These are phyloP conservation scores for Pseudocercospora vitis DNA, from an alignment of 2,329 filamentous ascomycete species.

Conservation along the genomic window DNA sequence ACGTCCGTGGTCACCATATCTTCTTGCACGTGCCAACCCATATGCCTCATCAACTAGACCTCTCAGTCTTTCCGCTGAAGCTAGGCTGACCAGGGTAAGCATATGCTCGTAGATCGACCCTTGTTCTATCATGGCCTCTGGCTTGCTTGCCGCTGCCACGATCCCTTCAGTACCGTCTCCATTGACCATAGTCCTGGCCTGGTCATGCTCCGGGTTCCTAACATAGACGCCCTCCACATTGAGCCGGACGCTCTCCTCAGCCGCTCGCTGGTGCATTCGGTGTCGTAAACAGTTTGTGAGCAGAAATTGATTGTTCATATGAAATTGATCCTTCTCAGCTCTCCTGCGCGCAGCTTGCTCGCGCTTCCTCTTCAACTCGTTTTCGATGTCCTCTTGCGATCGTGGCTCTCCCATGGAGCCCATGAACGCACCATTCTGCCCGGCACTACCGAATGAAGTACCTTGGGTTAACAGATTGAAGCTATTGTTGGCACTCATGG, in stretches of 20 bases:
- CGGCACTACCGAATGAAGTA: conserved; percentile 40
- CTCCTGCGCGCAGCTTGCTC: conserved; percentile 63
- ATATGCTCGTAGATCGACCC: conserved; percentile 79
- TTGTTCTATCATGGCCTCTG: conserved; percentile 58
- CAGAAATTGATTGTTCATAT: conserved; percentile 73
- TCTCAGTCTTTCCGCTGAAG: conserved; percentile 75
- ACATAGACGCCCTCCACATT: conserved; percentile 57
- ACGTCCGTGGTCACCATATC: conserved; percentile 75
- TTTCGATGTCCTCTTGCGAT: conserved; percentile 66
- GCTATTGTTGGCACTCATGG: conserved; percentile 43
- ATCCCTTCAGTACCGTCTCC: conserved; percentile 32
- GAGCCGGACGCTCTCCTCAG: conserved; percentile 59
- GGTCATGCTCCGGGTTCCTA: conserved; percentile 26
- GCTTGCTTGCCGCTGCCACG: conserved; percentile 26
- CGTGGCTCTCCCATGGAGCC: conserved; percentile 47
- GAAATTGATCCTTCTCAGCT: conserved; percentile 63
- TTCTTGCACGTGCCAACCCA: conserved; percentile 67
- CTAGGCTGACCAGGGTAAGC: conserved; percentile 76
- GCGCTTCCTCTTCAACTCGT: conserved; percentile 66
- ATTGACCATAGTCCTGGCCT: conserved; percentile 32
- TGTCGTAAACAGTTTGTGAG: conserved; percentile 59
- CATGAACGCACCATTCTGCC: conserved; percentile 47
- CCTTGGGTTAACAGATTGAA: conserved; percentile 49
- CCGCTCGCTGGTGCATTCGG: conserved; percentile 57
- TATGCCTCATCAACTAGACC: conserved; percentile 76